Conservation (phyloP, 164 flowering plant genomes). For the Nymphaea thermarum region DNA sequence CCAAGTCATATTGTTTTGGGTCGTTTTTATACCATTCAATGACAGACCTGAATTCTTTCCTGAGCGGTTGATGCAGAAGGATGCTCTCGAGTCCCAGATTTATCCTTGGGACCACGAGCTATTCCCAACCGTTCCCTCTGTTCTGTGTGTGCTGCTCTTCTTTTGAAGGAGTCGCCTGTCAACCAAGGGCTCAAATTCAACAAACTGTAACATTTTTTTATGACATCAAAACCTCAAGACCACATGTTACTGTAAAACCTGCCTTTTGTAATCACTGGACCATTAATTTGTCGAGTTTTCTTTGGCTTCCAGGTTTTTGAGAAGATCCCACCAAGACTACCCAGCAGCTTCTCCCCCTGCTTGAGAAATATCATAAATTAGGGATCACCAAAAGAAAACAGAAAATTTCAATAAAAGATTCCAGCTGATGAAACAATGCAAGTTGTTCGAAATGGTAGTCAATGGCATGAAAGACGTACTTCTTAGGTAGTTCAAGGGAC, state of each 20-base stretch:
- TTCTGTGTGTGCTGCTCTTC: slow-evolving; percentile 26
- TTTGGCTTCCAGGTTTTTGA: slow-evolving; percentile 94
- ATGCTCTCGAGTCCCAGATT: slow-evolving; percentile 24
- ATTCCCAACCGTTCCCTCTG: slow-evolving; percentile 70
- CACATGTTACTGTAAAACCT: not conserved
- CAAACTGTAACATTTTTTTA: not conserved
- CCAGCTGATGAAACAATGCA: not conserved
- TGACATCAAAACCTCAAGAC: not conserved
- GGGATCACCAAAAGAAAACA: not conserved
- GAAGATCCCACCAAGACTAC: slow-evolving; percentile 88
- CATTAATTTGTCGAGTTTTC: slow-evolving; percentile 53
- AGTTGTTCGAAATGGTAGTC: not conserved
- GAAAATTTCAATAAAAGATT: too few species aligned
- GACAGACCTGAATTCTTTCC: slow-evolving; percentile 71
- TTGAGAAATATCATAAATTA: not conserved
- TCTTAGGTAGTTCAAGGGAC: not conserved
- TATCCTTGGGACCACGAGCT: slow-evolving; percentile 26
- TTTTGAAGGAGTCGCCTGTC: slow-evolving; percentile 46
- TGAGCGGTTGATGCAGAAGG: slow-evolving; percentile 43
- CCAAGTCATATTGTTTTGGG: not conserved
- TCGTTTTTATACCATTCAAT: not conserved
- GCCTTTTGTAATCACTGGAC: slow-evolving; percentile 53
- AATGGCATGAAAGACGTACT: not conserved
- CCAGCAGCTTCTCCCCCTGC: slow-evolving; percentile 42
- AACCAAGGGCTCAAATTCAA: slow-evolving; percentile 9